These are phyloP conservation scores for Avena eriantha DNA, from an alignment of 176 grass and related monocot genomes.

Conservation along the genomic window DNA sequence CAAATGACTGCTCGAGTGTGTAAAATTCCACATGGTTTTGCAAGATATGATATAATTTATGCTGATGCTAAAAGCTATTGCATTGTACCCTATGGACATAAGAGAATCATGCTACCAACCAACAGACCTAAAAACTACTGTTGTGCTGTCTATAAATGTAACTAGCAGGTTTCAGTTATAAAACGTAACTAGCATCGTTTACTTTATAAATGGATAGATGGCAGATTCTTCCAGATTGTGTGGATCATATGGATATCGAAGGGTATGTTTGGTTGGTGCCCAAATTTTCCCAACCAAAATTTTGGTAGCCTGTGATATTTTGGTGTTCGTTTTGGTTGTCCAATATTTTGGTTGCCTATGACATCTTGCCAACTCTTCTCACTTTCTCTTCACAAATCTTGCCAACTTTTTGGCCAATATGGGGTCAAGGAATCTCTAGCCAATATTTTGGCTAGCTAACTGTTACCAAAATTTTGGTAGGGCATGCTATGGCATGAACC, in stretches of 20 bases:
- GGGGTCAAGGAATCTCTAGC: too few species aligned
- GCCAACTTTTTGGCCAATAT: too few species aligned
- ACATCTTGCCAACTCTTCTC: too few species aligned
- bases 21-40: not conserved
- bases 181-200: not conserved
- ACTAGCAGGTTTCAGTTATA: not conserved
- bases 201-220: constrained; percentile 1
- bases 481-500: too few species aligned
- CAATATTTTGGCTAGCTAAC: too few species aligned
- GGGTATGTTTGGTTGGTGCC: too few species aligned
- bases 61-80: not conserved
- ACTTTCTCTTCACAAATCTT: too few species aligned
- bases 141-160: not conserved
- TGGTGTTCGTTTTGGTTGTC: too few species aligned
- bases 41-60: not conserved
- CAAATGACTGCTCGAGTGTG: not conserved
- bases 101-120: not conserved
- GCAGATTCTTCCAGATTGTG: constrained; percentile 2
- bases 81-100: constrained; percentile 26
- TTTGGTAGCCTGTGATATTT: too few species aligned
- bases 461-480: too few species aligned
- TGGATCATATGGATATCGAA: constrained; percentile 15
- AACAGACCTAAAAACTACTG: not conserved
- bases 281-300: too few species aligned
- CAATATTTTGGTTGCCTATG: too few species aligned